Percentiles rank a stretch among this genome's conserved stretches.
phyloP scores from a whole-genome alignment of 176 grass and related monocot genomes.

The Musa troglodytarum region DNA sequence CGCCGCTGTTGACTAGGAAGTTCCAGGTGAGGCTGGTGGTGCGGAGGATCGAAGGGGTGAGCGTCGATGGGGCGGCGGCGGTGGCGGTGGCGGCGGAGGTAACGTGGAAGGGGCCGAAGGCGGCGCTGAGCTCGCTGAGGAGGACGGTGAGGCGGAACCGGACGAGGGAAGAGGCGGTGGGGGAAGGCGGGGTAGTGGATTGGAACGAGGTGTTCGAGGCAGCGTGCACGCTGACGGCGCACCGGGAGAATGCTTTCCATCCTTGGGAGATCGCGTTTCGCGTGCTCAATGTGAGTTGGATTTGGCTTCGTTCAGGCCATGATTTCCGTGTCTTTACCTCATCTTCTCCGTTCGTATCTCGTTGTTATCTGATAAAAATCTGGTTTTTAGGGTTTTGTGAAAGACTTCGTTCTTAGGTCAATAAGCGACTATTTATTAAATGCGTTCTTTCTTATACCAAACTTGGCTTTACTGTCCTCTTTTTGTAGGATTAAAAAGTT shows the following conservation, averaged over 20 bases:
- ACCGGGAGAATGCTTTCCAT: constrained; percentile 55
- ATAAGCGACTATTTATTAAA: too few species aligned
- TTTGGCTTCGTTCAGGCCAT: constrained; percentile 1
- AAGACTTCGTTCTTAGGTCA: too few species aligned
- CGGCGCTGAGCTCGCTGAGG: constrained; percentile 50
- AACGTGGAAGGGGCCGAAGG: constrained; percentile 55
- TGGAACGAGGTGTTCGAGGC: constrained; percentile 84
- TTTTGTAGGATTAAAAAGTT: too few species aligned
- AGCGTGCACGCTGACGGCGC: constrained; percentile 39
- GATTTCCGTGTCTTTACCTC: not conserved
- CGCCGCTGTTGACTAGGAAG: constrained; percentile 35
- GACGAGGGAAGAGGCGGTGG: constrained; percentile 56
- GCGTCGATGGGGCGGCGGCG: constrained; percentile 6
- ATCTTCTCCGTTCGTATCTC: not conserved
- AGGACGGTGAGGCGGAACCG: constrained; percentile 59
- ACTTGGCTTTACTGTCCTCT: too few species aligned
- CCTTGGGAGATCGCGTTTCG: constrained; percentile 66
- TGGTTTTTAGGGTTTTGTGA: not conserved
- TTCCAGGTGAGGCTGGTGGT: constrained; percentile 56
- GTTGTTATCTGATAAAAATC: too few species aligned
- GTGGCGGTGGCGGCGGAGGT: constrained; percentile 29
- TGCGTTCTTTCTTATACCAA: too few species aligned
- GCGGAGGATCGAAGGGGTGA: constrained; percentile 40
- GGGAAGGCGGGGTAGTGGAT: constrained; percentile 15
- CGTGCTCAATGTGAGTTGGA: constrained; percentile 60